Conservation (phyloP, 2,329 filamentous ascomycete genomes). For the Ophiocordyceps polyrhachis-furcata region DNA sequence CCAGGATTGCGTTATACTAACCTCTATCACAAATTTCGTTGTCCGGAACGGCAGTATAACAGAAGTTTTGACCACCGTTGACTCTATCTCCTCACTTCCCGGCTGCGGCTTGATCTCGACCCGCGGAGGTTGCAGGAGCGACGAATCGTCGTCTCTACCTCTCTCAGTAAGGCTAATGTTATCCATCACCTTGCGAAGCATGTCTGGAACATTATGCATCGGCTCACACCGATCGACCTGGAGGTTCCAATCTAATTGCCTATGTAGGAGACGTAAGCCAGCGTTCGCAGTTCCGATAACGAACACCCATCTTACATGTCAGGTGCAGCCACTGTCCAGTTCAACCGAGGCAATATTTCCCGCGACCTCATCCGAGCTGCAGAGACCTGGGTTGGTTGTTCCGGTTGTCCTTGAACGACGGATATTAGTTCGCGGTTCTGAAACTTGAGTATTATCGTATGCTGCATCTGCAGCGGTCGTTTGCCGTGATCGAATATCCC, state of each 20-base stretch:
- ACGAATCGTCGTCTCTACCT: not conserved
- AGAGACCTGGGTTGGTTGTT: slow-evolving; percentile 6
- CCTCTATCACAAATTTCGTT: slow-evolving; percentile 15
- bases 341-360: slow-evolving; percentile 9
- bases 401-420: slow-evolving; percentile 3
- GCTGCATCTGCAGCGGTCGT: slow-evolving; percentile 4
- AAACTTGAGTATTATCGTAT: slow-evolving; percentile 7
- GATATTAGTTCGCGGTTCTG: slow-evolving; percentile 7
- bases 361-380: slow-evolving; percentile 6
- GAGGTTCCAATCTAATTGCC: slow-evolving; percentile 17
- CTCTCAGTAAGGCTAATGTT: slow-evolving; percentile 5
- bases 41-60: slow-evolving; percentile 11
- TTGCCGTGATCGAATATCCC: slow-evolving; percentile 4
- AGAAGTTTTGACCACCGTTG: slow-evolving; percentile 10
- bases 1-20: slow-evolving; percentile 13
- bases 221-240: slow-evolving; percentile 10
- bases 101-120: not conserved
- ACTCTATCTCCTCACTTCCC: slow-evolving; percentile 1
- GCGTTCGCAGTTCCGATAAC: not conserved
- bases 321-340: slow-evolving; percentile 16
- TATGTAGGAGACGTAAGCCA: slow-evolving; percentile 2
- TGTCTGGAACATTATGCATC: slow-evolving; percentile 4
- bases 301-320: slow-evolving; percentile 13
- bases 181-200: slow-evolving; percentile 6
- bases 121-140: not conserved